Base-by-base conservation (phyloP, 139 green algal species). In the Micractinium sp. region DNA sequence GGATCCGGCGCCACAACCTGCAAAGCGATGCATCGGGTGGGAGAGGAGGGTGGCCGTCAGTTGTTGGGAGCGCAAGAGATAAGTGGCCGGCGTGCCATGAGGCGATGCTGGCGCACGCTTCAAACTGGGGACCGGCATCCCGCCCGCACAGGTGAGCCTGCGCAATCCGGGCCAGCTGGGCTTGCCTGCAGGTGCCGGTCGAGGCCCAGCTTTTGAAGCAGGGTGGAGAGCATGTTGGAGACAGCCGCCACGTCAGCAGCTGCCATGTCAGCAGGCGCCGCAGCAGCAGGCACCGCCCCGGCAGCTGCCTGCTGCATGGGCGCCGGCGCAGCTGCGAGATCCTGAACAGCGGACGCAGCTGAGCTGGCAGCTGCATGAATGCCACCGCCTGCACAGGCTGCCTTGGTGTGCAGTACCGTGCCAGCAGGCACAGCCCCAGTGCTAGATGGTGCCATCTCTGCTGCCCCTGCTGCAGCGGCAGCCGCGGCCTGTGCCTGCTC, bases 121-220 rank as follows among this genome's bases (percentile, higher is more conserved):
- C 47, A 56, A 56, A 56, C 47, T 16, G n/a, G 47, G 47, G 47
- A 56, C 47, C 9, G 47, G 7, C 47, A 5, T 9, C 5, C 47
- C 9, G 47, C 47, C 47, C 9, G 9, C 3, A 71, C 63, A 71
- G 63, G 7, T 27, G 63, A 31, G 20, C 63, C 63, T 71, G 63
- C 63, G 18, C 22, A 27, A 12, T 23, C 2, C 63, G 13, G 63
- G 20, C 63, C 63, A 27, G 63, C 27, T 0, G 27, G 47, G 66
- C 75, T 87, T 67, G 83, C 83, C 83, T 87, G 83, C 86, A 90
- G 78, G 63, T 85, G 77, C 16, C 36, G 36, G 39, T 80, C 29
- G 75, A 90, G 78, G 33, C 86, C 86, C 39, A 90, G 78, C 35
- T 31, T 31, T 13, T 25, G 0, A 0, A 90, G 56, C 15, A 90